These are phyloP conservation scores for Colletotrichum graminicola DNA, from an alignment of 2,329 filamentous ascomycete genomes.

Conservation along the genomic window DNA sequence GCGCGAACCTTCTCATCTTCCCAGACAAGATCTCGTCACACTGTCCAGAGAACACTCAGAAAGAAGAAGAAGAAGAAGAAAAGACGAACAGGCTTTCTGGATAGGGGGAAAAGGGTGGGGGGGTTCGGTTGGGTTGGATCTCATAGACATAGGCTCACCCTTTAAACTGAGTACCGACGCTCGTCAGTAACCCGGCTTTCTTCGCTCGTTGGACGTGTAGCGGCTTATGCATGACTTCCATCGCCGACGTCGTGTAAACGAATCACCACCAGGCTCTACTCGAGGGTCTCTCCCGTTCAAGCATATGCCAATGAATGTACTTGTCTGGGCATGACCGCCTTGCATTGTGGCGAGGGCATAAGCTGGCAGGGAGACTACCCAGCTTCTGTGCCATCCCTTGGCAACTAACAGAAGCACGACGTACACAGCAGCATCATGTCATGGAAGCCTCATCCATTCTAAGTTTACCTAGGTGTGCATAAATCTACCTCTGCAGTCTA, in stretches of 20 bases:
- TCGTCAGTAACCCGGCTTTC: background rate
- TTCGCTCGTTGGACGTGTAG: background rate
- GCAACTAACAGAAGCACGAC: too few species aligned
- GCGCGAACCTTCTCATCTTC: background rate
- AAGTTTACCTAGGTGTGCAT: conserved; percentile 8
- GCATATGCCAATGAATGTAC: background rate
- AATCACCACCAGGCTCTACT: background rate
- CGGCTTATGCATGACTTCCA: background rate
- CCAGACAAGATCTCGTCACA: background rate
- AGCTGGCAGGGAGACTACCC: background rate
- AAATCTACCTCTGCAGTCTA: conserved; percentile 33
- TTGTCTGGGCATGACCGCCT: background rate
- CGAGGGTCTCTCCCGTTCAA: background rate
- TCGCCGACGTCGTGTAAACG: background rate
- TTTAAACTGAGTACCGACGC: too few species aligned
- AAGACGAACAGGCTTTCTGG: too few species aligned
- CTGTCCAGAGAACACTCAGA: background rate
- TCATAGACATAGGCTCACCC: too few species aligned
- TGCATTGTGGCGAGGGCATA: background rate
- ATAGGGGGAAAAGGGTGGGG: too few species aligned
- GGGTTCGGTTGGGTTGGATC: too few species aligned
- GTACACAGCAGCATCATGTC: background rate
- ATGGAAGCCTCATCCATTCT: conserved; percentile 9
- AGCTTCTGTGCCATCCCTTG: background rate
- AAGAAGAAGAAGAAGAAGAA: too few species aligned